Percentiles rank a stretch among this genome's conserved stretches.
phyloP scores from a whole-genome alignment of 768 basidiomycete genomes.

The Lactarius pseudohatsudake region DNA sequence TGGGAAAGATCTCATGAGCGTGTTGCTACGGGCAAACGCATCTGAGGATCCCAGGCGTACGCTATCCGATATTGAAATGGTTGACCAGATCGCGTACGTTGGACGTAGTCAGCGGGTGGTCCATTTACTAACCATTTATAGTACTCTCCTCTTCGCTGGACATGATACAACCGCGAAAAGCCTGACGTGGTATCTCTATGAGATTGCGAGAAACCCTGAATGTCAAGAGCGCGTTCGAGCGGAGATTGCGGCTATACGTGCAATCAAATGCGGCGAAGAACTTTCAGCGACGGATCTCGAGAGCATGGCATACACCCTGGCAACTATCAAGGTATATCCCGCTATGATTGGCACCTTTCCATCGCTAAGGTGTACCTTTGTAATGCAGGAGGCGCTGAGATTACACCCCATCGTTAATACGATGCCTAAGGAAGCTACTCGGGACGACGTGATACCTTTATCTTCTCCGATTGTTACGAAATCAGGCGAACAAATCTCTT shows the following conservation, averaged over 20 bases:
- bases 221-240: slow-evolving; percentile 12
- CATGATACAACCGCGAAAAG: slow-evolving; percentile 3
- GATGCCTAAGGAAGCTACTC: slow-evolving; percentile 17
- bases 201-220: slow-evolving; percentile 7
- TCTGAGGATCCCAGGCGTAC: slow-evolving; percentile 23
- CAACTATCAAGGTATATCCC: slow-evolving; percentile 4
- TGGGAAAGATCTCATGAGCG: slow-evolving; percentile 30
- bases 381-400: slow-evolving; percentile 6
- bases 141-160: slow-evolving; percentile 5
- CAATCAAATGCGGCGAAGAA: neutral
- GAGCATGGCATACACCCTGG: slow-evolving; percentile 7
- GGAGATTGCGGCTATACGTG: slow-evolving; percentile 19
- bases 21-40: slow-evolving; percentile 30
- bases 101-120: neutral
- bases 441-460: slow-evolving; percentile 31
- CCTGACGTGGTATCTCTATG: slow-evolving; percentile 11
- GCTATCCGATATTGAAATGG: slow-evolving; percentile 26
- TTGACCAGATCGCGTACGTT: slow-evolving; percentile 27
- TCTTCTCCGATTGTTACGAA: slow-evolving; percentile 9
- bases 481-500: slow-evolving; percentile 5
- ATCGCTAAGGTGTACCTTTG: neutral
- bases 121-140: neutral
- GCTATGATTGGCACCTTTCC: too few species aligned
- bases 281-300: slow-evolving; percentile 5
- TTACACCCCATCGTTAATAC: slow-evolving; percentile 24